Conservation (phyloP, 2,329 filamentous ascomycete species). For the Colletotrichum sp. region DNA sequence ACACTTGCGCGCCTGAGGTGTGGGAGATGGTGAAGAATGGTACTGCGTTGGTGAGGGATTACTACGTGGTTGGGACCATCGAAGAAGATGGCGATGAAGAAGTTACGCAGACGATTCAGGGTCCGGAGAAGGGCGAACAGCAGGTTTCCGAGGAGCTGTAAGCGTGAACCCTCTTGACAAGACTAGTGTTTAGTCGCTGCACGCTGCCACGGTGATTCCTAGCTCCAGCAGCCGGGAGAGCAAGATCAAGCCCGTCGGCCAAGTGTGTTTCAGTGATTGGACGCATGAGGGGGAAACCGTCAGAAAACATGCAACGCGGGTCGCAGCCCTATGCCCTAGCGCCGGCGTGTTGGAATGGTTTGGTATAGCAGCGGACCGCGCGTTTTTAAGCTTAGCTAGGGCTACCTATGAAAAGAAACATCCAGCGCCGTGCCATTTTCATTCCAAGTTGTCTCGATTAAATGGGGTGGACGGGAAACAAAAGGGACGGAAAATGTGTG, state of each 20-base stretch:
- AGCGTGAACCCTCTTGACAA: neutral
- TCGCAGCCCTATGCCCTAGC: slow-evolving; percentile 1
- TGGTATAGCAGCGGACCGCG: neutral
- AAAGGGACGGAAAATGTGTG: neutral
- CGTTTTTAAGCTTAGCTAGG: slow-evolving; percentile 1
- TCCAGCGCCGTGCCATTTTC: neutral
- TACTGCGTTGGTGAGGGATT: slow-evolving; percentile 53
- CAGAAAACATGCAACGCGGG: slow-evolving; percentile 5
- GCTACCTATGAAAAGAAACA: neutral
- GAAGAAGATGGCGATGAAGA: neutral
- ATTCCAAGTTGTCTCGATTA: neutral
- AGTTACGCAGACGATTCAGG: neutral
- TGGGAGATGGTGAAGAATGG: slow-evolving; percentile 54
- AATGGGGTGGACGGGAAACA: neutral
- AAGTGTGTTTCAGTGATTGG: slow-evolving; percentile 16
- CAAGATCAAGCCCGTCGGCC: neutral
- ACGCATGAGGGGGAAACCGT: neutral
- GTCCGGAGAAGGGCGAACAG: neutral
- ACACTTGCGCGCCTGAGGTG: slow-evolving; percentile 61
- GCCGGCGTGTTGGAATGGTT: neutral
- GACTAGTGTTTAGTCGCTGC: neutral
- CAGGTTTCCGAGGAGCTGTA: slow-evolving; percentile 1
- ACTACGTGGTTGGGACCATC: slow-evolving; percentile 29
- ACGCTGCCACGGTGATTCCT: neutral
- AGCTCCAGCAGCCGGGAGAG: neutral